Evolutionary conservation across 1,284 basidiomycete species (phyloP).

Genomic region (Trametes hirsuta): DNA sequence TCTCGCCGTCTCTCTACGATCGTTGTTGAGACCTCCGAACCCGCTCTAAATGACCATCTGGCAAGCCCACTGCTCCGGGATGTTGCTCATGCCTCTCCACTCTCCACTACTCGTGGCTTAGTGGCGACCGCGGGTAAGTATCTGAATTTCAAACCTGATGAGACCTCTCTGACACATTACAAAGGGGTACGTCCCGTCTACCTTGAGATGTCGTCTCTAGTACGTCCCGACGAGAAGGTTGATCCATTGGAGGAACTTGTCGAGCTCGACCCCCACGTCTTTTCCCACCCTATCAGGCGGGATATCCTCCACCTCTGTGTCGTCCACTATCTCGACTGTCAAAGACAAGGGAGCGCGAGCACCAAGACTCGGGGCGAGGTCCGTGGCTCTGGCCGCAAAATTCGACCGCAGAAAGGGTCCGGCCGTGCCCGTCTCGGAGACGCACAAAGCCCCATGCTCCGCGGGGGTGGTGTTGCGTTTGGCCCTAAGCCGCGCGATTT

Average conservation of each 20-base stretch:
- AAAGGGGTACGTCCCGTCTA: constrained; percentile 54
- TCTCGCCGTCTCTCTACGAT: constrained; percentile 24
- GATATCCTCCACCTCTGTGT: constrained; percentile 95
- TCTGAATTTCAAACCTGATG: too few relatives aligned
- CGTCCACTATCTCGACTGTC: constrained; percentile 85
- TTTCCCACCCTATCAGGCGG: constrained; percentile 83
- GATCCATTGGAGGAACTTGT: constrained; percentile 57
- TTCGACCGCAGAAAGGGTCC: constrained; percentile 90
- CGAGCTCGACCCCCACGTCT: constrained; percentile 82
- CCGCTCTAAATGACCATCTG: background rate
- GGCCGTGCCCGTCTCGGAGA: constrained; percentile 92
- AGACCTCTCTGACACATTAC: constrained; percentile 14
- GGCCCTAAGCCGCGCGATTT: constrained; percentile 92
- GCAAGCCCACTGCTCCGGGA: constrained; percentile 6
- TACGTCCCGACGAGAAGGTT: constrained; percentile 47
- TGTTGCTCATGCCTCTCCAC: background rate
- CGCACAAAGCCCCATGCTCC: constrained; percentile 85
- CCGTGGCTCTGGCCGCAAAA: constrained; percentile 85
- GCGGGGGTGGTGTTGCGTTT: constrained; percentile 91
- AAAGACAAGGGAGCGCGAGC: constrained; percentile 88
- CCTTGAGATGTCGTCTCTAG: constrained; percentile 59
- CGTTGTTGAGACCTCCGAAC: constrained; percentile 4
- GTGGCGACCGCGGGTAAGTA: too few relatives aligned
- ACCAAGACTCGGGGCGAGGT: constrained; percentile 95
- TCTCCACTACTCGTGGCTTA: background rate